These are phyloP conservation scores for Coniochaeta pulveracea DNA, from an alignment of 2,329 filamentous ascomycete genomes.

Conservation along the genomic window DNA sequence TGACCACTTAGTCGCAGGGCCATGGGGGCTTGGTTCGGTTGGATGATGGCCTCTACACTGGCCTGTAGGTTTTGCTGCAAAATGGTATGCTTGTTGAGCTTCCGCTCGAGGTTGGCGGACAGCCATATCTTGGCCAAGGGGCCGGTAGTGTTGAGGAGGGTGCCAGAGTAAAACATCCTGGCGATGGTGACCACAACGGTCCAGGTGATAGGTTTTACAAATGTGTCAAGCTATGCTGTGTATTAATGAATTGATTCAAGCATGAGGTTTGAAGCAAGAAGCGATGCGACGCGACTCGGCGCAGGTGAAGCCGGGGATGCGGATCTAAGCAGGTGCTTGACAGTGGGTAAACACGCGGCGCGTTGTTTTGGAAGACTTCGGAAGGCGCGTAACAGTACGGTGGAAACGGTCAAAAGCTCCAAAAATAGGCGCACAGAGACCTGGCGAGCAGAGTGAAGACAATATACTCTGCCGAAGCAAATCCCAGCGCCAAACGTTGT, in stretches of 20 bases:
- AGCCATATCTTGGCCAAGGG: constrained; percentile 96
- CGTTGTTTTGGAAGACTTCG: constrained; percentile 10
- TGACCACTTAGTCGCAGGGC: constrained; percentile 89
- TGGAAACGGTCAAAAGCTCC: not conserved
- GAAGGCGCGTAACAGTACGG: constrained; percentile 8
- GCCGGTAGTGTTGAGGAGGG: constrained; percentile 90
- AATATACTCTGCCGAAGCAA: not conserved
- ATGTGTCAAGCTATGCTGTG: not conserved
- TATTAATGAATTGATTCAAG: too few relatives aligned
- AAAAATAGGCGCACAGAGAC: not conserved
- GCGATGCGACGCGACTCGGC: constrained; percentile 2
- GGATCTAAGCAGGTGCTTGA: constrained; percentile 2
- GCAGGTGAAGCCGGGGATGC: too few relatives aligned
- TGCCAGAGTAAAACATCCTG: constrained; percentile 95
- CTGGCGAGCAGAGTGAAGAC: not conserved
- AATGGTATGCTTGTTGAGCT: constrained; percentile 94
- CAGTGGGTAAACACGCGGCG: constrained; percentile 7
- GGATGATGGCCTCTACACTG: constrained; percentile 91
- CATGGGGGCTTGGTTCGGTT: constrained; percentile 86
- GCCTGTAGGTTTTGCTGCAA: constrained; percentile 89
- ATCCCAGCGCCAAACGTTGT: not conserved
- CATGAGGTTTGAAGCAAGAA: too few relatives aligned
- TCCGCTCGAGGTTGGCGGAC: constrained; percentile 95
- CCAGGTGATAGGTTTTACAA: constrained; percentile 1
- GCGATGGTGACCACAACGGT: constrained; percentile 15